Evolutionary conservation across 2,329 filamentous ascomycete species (phyloP), one percentile per base, ranked within the genome.

Genomic region (Arachnomyces sp.): DNA sequence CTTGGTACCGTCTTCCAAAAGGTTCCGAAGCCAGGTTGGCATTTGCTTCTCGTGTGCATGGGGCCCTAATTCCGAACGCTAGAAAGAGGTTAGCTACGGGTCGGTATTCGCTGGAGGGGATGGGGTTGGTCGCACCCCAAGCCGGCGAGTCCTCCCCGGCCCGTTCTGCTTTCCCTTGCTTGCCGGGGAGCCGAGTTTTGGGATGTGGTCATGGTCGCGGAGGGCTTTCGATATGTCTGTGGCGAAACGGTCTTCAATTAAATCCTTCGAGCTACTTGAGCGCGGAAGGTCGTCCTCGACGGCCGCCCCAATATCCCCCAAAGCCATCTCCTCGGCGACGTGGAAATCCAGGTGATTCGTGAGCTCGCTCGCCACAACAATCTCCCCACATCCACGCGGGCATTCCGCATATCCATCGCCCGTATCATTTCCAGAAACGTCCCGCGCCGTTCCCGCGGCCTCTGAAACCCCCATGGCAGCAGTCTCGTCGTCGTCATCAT

Each of bases 21-120:
- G 65, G 11, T 68, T 67, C 12, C 74, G 70, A 1, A 89, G 71
- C 77, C 77, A 83, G 7, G 68, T 63, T 0, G 84, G 84, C 84
- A 89, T 89, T 49, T 75, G 71, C 31, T 79, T 75, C 58, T 90
- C 84, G 49, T 84, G 69, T 1, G 82, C 82, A 60, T 83, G 79
- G 17, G 77, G 77, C 0, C 84, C 84, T 11, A 90, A 67, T 52
- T 88, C 81, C 7, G 56, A 70, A 64, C 71, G 74, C 66, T 71
- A 44, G 28, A 11, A 20, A 18, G 13, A 28, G 8, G 37, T 60
- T 43, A 59, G 48, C 36, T 37, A 33, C 5, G 20, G 20, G 9
- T 5, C 5, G 20, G 20, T 25, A 25, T 25, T 13, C 20, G 20
- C 13, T 33, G 14, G 25, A 18, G 15, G 6, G 31, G 14, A 12